These are phyloP conservation scores for Tulasnella sp. DNA, from an alignment of 768 basidiomycete genomes.

Conservation along the genomic window DNA sequence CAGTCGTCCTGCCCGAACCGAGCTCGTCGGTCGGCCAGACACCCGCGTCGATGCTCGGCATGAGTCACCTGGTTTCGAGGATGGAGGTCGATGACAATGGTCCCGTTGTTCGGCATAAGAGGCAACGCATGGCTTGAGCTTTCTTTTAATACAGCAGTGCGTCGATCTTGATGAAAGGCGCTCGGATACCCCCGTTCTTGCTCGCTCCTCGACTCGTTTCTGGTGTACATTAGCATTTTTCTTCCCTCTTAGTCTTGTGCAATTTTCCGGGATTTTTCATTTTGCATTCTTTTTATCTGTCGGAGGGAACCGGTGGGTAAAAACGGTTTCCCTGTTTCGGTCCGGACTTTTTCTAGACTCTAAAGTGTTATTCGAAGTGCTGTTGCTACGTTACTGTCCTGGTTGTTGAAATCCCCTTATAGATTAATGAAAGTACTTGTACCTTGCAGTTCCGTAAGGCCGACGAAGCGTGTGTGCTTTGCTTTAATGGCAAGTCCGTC, in stretches of 20 bases:
- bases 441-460: too few relatives aligned
- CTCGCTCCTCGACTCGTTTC: neutral
- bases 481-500: too few relatives aligned
- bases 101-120: neutral
- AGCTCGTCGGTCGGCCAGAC: neutral
- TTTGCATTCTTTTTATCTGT: neutral
- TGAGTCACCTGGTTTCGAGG: conserved; percentile 8
- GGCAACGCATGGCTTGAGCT: neutral
- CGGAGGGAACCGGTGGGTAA: neutral
- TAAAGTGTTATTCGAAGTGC: too few relatives aligned
- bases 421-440: too few relatives aligned
- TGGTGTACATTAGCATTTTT: neutral
- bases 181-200: too few relatives aligned
- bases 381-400: too few relatives aligned
- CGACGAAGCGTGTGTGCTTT: too few relatives aligned
- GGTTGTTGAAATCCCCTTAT: too few relatives aligned
- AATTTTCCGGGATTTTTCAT: neutral
- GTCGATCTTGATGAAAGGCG: neutral
- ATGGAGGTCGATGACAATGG: neutral
- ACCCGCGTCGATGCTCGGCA: conserved; percentile 24
- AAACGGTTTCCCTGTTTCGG: neutral
- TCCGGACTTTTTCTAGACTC: neutral
- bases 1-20: neutral
- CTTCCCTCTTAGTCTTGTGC: neutral
- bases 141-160: neutral